A percentile compares a stretch with the other conserved stretches of the same genome.
Conservation (phyloP, 345 rosid species). For the Salix udensis region DNA sequence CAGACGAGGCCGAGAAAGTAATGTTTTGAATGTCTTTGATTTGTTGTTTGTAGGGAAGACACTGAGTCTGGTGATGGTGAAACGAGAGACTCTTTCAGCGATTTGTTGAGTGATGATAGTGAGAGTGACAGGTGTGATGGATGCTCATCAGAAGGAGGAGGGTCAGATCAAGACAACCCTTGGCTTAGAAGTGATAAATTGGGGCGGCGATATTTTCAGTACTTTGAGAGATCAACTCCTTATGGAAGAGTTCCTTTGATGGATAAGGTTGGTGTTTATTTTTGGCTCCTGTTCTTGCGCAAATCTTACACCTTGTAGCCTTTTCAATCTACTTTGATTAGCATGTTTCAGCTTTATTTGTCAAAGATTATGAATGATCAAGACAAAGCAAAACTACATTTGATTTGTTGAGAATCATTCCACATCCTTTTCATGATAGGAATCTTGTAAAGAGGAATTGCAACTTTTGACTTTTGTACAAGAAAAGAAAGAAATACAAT, state of each 20-base stretch:
- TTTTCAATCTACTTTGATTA: not conserved
- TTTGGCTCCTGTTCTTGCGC: not conserved
- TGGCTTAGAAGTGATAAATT: constrained; percentile 67
- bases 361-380: constrained; percentile 2
- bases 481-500: constrained; percentile 1
- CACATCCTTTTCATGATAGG: constrained; percentile 26
- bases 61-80: constrained; percentile 67
- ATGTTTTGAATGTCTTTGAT: not conserved
- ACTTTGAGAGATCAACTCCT: constrained; percentile 91
- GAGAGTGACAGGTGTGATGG: constrained; percentile 86
- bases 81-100: constrained; percentile 76
- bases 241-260: constrained; percentile 91
- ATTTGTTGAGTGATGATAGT: constrained; percentile 81
- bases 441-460: constrained; percentile 33
- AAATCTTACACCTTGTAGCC: not conserved
- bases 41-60: constrained; percentile 57
- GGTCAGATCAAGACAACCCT: constrained; percentile 59
- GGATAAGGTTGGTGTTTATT: constrained; percentile 70
- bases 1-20: not conserved
- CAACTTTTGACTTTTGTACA: constrained; percentile 35
- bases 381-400: not conserved
- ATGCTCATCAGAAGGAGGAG: constrained; percentile 86
- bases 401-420: constrained; percentile 24
- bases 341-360: not conserved
- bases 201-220: constrained; percentile 71